phyloP scores from a whole-genome alignment of 2,329 filamentous ascomycete species.

The Xylaria sp. region DNA sequence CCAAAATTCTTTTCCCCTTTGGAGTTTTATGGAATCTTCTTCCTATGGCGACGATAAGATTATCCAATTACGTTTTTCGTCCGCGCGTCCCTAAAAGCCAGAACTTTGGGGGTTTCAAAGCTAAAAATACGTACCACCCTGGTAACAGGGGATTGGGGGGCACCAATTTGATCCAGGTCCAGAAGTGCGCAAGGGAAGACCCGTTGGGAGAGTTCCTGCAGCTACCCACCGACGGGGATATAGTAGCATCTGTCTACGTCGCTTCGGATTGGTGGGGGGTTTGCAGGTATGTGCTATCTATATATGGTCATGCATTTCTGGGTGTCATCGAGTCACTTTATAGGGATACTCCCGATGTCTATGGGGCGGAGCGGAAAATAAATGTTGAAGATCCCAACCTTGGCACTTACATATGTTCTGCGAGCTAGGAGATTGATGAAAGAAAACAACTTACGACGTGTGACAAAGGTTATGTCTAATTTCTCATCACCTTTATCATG shows the following conservation, averaged over 20 bases:
- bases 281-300: neutral
- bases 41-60: too few relatives aligned
- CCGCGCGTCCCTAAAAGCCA: neutral
- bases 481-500: neutral
- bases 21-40: too few relatives aligned
- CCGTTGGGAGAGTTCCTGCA: neutral
- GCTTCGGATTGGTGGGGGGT: neutral
- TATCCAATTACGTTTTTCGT: neutral
- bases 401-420: neutral
- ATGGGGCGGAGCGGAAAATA: neutral
- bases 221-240: conserved; percentile 12
- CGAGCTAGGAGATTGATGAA: neutral
- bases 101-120: neutral
- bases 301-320: neutral
- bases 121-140: neutral
- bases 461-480: neutral
- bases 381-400: neutral
- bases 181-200: neutral
- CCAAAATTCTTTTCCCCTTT: neutral
- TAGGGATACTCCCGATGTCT: neutral
- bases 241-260: neutral
- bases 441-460: neutral
- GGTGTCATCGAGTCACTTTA: neutral
- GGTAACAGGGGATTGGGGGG: neutral
- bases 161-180: neutral